Evolutionary conservation across 192 early-diverging fungal species (phyloP).

Genomic region (Podila horticola): DNA sequence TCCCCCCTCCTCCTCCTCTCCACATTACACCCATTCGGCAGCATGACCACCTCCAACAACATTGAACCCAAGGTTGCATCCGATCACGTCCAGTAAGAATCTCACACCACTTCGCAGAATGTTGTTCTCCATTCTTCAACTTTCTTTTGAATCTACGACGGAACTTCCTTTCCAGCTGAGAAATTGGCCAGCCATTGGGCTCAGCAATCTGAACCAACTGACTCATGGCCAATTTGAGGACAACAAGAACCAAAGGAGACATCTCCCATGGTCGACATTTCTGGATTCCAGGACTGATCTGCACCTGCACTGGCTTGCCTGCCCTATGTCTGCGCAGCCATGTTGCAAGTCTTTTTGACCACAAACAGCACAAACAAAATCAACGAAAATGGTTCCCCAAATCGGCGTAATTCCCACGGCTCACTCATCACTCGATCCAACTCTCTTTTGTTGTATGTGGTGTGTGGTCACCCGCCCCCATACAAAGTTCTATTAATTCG

Average conservation of each 20-base stretch:
- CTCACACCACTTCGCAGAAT: neutral
- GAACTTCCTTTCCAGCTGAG: neutral
- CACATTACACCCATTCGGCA: neutral
- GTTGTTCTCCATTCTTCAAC: neutral
- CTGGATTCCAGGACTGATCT: too few species aligned
- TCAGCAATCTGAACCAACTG: neutral
- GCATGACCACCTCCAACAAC: neutral
- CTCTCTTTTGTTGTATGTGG: neutral
- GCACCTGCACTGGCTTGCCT: too few species aligned
- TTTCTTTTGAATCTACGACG: conserved; percentile 2
- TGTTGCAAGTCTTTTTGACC: neutral
- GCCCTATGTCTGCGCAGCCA: too few species aligned
- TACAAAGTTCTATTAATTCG: conserved; percentile 11
- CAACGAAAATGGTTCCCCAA: neutral
- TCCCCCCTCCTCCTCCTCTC: neutral
- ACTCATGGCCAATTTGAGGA: neutral
- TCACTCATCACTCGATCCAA: neutral
- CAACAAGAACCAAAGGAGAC: too few species aligned
- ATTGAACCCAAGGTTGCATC: neutral
- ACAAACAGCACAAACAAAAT: neutral
- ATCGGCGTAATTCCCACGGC: conserved; percentile 5
- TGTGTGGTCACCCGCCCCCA: neutral
- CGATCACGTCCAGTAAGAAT: neutral
- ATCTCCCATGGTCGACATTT: too few species aligned
- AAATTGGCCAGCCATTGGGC: neutral